phyloP scores from a whole-genome alignment of 768 basidiomycete species.

The Podaxis mareebaensis region DNA sequence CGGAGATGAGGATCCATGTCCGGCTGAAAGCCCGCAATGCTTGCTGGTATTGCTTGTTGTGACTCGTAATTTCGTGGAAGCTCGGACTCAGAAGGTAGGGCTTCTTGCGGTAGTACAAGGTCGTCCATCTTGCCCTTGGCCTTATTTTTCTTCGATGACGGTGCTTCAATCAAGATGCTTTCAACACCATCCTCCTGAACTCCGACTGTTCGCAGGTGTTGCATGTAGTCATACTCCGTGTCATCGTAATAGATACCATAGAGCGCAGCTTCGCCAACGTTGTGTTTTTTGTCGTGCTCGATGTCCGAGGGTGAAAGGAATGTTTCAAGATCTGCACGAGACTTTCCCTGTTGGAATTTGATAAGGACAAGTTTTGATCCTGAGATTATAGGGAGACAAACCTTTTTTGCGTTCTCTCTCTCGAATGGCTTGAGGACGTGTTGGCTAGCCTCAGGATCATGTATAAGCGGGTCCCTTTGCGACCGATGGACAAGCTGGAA shows the following conservation, averaged over 20 bases:
- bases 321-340: slow-evolving; percentile 77
- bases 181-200: slow-evolving; percentile 80
- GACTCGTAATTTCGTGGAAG: slow-evolving; percentile 75
- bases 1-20: slow-evolving; percentile 96
- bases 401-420: slow-evolving; percentile 72
- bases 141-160: slow-evolving; percentile 40
- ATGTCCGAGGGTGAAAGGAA: slow-evolving; percentile 49
- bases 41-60: slow-evolving; percentile 76
- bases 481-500: slow-evolving; percentile 98
- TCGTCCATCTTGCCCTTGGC: slow-evolving; percentile 38
- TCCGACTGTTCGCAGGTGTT: slow-evolving; percentile 84
- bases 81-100: slow-evolving; percentile 70
- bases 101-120: slow-evolving; percentile 65
- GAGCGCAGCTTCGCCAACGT: slow-evolving; percentile 82
- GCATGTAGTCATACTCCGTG: slow-evolving; percentile 97
- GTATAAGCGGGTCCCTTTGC: slow-evolving; percentile 91
- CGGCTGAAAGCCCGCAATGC: slow-evolving; percentile 87
- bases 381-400: slow-evolving; percentile 24
- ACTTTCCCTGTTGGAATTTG: slow-evolving; percentile 60
- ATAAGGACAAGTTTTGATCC: slow-evolving; percentile 6
- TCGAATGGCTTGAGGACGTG: slow-evolving; percentile 88
- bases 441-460: slow-evolving; percentile 86
- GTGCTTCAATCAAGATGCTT: slow-evolving; percentile 79
- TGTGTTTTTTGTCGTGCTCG: slow-evolving; percentile 42
- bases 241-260: slow-evolving; percentile 97